phyloP scores from a whole-genome alignment of 225 moss, liverwort and hornwort genomes.

The Pleurozium schreberi region DNA sequence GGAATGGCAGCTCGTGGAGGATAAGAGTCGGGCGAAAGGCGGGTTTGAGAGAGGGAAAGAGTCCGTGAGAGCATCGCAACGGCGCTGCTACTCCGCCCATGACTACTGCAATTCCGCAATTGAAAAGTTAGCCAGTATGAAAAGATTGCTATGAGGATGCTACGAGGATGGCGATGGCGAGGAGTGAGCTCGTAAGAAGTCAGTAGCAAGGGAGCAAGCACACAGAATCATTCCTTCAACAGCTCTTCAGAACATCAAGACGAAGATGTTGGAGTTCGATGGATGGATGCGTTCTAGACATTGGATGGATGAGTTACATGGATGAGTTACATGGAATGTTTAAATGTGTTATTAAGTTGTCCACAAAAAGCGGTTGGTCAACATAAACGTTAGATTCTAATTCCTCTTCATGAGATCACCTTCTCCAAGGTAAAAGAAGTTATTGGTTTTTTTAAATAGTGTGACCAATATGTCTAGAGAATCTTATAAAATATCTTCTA shows the following conservation, averaged over 20 bases:
- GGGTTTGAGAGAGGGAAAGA: background rate
- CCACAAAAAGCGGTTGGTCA: too few species aligned
- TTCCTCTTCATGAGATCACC: too few species aligned
- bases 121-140: background rate
- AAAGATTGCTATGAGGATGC: background rate
- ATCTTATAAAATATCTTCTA: too few species aligned
- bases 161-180: background rate
- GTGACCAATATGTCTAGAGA: rapidly evolving
- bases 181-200: background rate
- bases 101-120: background rate
- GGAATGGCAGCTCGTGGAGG: background rate
- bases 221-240: too few species aligned
- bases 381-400: too few species aligned
- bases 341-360: too few species aligned
- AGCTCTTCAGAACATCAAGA: background rate
- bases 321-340: too few species aligned
- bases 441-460: background rate
- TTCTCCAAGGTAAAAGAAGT: background rate
- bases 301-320: background rate
- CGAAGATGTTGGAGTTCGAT: background rate
- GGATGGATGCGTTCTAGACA: background rate
- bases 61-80: conserved; percentile 4
- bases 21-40: background rate
- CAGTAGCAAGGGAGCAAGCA: too few species aligned
- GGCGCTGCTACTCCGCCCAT: conserved; percentile 23